A percentile compares a stretch with the other conserved stretches of the same genome.
These are phyloP conservation scores for Chalciporus chontae DNA, from an alignment of 768 basidiomycete species.

Conservation along the genomic window DNA sequence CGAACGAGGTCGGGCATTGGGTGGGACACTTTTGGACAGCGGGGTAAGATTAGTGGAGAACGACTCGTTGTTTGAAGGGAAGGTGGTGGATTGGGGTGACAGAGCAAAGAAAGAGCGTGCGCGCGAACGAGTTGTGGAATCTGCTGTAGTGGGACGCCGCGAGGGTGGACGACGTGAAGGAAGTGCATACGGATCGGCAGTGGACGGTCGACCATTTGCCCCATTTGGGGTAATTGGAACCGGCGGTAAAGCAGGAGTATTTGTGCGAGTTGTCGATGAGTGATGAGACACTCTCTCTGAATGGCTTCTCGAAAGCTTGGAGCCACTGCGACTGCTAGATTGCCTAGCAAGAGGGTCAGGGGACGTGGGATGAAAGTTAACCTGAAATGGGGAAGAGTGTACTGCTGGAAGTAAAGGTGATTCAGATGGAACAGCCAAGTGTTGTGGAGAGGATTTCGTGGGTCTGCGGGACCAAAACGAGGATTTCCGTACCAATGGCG, in stretches of 20 bases:
- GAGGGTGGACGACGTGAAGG: slow-evolving; percentile 13
- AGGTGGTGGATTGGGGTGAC: slow-evolving; percentile 17
- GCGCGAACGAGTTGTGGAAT: slow-evolving; percentile 32
- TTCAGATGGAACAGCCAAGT: slow-evolving; percentile 27
- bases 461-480: slow-evolving; percentile 67
- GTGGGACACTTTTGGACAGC: slow-evolving; percentile 24
- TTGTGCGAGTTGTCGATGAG: slow-evolving; percentile 6
- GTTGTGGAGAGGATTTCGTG: slow-evolving; percentile 33
- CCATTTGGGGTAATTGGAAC: slow-evolving; percentile 1
- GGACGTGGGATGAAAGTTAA: slow-evolving; percentile 28
- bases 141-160: slow-evolving; percentile 43
- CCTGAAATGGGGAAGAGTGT: slow-evolving; percentile 41
- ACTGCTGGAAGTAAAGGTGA: slow-evolving; percentile 37
- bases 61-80: slow-evolving; percentile 8
- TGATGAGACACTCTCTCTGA: slow-evolving; percentile 32
- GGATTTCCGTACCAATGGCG: slow-evolving; percentile 48
- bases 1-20: slow-evolving; percentile 42
- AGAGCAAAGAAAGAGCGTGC: slow-evolving; percentile 29
- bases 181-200: slow-evolving; percentile 14
- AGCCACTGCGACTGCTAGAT: slow-evolving; percentile 17
- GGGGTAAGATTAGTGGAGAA: slow-evolving; percentile 2
- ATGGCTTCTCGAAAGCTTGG: slow-evolving; percentile 43
- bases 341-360: slow-evolving; percentile 15
- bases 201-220: slow-evolving; percentile 14
- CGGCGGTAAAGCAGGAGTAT: slow-evolving; percentile 13